A percentile compares a stretch with the other conserved stretches of the same genome.
These are phyloP conservation scores for Sanghuangporus weigelae DNA, from an alignment of 1,284 basidiomycete genomes.

Conservation along the genomic window DNA sequence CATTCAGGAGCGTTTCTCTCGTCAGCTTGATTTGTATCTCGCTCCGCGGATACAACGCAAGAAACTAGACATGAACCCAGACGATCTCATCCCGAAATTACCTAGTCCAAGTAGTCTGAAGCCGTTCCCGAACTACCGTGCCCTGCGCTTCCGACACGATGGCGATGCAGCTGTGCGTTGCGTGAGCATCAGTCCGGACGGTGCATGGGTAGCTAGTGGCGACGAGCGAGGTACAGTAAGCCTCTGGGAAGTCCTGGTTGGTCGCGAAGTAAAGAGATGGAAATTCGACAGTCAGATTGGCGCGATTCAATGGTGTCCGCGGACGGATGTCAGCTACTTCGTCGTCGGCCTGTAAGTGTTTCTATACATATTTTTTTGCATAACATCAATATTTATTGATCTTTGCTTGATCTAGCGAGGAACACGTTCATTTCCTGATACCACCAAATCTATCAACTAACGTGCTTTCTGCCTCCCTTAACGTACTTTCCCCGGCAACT, in stretches of 20 bases:
- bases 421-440: conserved; percentile 76
- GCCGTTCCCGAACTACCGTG: conserved; percentile 90
- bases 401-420: conserved; percentile 50
- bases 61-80: conserved; percentile 89
- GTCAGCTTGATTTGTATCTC: conserved; percentile 95
- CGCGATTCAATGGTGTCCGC: conserved; percentile 91
- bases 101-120: conserved; percentile 89
- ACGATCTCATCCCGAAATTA: conserved; percentile 91
- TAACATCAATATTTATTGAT: neutral
- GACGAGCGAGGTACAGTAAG: conserved; percentile 87
- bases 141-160: conserved; percentile 70
- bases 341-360: conserved; percentile 72
- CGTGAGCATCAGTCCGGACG: conserved; percentile 81
- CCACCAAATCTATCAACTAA: conserved; percentile 69
- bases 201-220: conserved; percentile 88
- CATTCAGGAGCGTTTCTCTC: conserved; percentile 91
- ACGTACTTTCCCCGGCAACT: conserved; percentile 57
- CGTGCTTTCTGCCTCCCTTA: conserved; percentile 56
- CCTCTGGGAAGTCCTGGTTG: conserved; percentile 93
- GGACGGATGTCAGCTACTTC: conserved; percentile 78
- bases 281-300: conserved; percentile 78
- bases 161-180: conserved; percentile 68
- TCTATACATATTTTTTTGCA: neutral
- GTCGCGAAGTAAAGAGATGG: conserved; percentile 89
- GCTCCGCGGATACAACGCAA: conserved; percentile 88